phyloP scores from a whole-genome alignment of 108 stramenopile genomes.

The Fistulifera solaris region DNA sequence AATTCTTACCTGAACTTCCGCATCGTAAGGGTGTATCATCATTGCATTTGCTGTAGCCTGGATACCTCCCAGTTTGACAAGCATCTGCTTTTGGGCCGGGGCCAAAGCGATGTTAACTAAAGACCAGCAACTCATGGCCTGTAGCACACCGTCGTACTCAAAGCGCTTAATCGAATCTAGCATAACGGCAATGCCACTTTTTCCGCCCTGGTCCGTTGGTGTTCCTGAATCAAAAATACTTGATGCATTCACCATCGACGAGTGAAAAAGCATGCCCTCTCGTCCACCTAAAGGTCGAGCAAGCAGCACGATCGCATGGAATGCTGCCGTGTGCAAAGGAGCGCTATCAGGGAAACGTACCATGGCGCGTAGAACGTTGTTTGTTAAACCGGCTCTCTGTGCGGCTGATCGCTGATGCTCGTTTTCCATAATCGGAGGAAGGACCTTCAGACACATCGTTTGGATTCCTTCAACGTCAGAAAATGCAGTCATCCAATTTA shows the following conservation, averaged over 20 bases:
- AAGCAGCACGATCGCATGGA: slow-evolving; percentile 86
- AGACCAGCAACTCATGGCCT: slow-evolving; percentile 93
- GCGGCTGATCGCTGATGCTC: slow-evolving; percentile 66
- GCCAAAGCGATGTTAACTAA: slow-evolving; percentile 87
- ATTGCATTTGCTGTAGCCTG: slow-evolving; percentile 75
- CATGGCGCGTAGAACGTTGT: slow-evolving; percentile 75
- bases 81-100: slow-evolving; percentile 69
- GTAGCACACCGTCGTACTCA: slow-evolving; percentile 58
- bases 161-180: slow-evolving; percentile 80
- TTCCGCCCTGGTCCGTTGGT: slow-evolving; percentile 15
- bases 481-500: slow-evolving; percentile 87
- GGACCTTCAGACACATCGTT: slow-evolving; percentile 68
- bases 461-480: slow-evolving; percentile 83
- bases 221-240: slow-evolving; percentile 34
- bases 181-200: slow-evolving; percentile 82
- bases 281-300: slow-evolving; percentile 84
- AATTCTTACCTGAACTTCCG: slow-evolving; percentile 59
- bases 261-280: slow-evolving; percentile 88
- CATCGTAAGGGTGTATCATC: slow-evolving; percentile 69
- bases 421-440: slow-evolving; percentile 67
- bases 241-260: slow-evolving; percentile 61
- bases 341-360: slow-evolving; percentile 72
- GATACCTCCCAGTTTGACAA: slow-evolving; percentile 76
- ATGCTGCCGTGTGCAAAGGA: slow-evolving; percentile 71
- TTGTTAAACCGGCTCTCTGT: slow-evolving; percentile 66